A percentile compares a stretch with the other conserved stretches of the same genome.
Conservation (phyloP, 23 red algal species). For the Agarophyton chilense region DNA sequence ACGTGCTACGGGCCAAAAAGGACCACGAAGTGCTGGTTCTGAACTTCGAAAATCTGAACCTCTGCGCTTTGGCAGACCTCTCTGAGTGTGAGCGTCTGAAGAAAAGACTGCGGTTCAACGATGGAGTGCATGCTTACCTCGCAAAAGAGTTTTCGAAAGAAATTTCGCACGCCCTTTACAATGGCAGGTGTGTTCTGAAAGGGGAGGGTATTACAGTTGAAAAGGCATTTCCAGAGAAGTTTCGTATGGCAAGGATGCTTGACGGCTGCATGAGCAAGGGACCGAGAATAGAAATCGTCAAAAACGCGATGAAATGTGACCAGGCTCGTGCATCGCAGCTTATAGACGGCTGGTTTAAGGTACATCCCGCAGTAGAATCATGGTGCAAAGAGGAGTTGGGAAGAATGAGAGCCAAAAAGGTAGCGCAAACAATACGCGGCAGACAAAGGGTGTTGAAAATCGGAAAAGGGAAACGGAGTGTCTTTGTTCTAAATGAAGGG, state of each 20-base stretch:
- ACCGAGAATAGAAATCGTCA: background rate
- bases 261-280: constrained; percentile 34
- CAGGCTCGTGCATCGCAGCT: background rate
- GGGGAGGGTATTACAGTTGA: background rate
- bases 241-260: constrained; percentile 16
- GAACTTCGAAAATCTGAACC: constrained; percentile 6
- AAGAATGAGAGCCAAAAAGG: background rate
- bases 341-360: constrained; percentile 4
- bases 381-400: background rate
- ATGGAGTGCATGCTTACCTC: background rate
- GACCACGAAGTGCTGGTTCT: background rate
- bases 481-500: background rate
- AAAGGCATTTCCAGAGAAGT: constrained; percentile 3
- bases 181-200: constrained; percentile 16
- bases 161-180: constrained; percentile 1
- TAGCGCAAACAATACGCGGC: constrained; percentile 27
- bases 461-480: background rate
- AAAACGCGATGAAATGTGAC: background rate
- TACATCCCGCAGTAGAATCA: constrained; percentile 14
- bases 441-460: background rate
- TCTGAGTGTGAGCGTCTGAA: constrained; percentile 37
- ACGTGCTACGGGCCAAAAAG: constrained; percentile 6
- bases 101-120: background rate
- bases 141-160: constrained; percentile 34
- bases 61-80: background rate